Evolutionary conservation across 2,329 filamentous ascomycete genomes (phyloP).

Genomic region (Aspergillus texensis): DNA sequence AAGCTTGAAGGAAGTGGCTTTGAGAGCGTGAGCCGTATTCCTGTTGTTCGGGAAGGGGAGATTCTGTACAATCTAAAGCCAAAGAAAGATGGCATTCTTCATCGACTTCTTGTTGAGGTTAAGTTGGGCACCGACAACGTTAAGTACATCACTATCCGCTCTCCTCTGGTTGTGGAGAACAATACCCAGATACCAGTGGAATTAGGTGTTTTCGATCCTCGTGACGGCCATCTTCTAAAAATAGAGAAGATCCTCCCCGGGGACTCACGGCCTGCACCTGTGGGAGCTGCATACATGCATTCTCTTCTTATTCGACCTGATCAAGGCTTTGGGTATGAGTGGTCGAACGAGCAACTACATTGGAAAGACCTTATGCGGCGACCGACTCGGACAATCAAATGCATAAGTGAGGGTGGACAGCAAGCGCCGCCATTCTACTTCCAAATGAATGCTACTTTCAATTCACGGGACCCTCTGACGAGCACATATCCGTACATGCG

Average conservation of each 20-base stretch:
- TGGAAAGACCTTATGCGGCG: constrained; percentile 89
- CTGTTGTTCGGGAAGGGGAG: constrained; percentile 92
- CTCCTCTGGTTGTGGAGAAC: constrained; percentile 89
- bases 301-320: constrained; percentile 86
- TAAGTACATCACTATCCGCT: constrained; percentile 95
- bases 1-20: constrained; percentile 92
- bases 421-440: constrained; percentile 86
- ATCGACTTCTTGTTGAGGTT: constrained; percentile 89
- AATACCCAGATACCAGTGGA: constrained; percentile 96
- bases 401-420: constrained; percentile 81
- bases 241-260: constrained; percentile 97
- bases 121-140: constrained; percentile 91
- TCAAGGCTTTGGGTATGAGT: constrained; percentile 93
- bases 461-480: constrained; percentile 80
- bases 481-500: constrained; percentile 93
- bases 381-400: constrained; percentile 84
- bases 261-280: constrained; percentile 83
- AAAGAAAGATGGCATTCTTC: constrained; percentile 79
- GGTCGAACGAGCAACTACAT: constrained; percentile 86
- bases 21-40: constrained; percentile 83
- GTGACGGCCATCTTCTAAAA: constrained; percentile 87
- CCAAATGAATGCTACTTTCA: constrained; percentile 85
- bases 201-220: constrained; percentile 83
- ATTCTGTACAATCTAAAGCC: constrained; percentile 86
- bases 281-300: constrained; percentile 89